These are phyloP conservation scores for Combretum micranthum DNA, from an alignment of 345 rosid genomes.

Conservation along the genomic window DNA sequence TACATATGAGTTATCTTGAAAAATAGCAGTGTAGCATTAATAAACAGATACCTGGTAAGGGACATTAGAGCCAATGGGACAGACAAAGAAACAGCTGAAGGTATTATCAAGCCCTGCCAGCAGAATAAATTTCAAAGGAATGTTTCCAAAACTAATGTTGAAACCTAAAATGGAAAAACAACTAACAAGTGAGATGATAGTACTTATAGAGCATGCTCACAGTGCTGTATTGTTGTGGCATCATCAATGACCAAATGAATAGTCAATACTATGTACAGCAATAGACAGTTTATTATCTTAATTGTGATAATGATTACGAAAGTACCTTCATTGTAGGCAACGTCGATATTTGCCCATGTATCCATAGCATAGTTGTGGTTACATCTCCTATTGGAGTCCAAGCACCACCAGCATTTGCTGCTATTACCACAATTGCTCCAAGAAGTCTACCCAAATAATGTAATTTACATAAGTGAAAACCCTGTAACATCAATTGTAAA, in stretches of 20 bases:
- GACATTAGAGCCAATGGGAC: slow-evolving; percentile 87
- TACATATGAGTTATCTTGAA: slow-evolving; percentile 12
- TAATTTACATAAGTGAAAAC: background rate
- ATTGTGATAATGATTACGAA: background rate
- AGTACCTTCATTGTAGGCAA: slow-evolving; percentile 81
- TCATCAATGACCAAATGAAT: too few species aligned
- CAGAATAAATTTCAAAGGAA: background rate
- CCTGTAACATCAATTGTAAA: background rate
- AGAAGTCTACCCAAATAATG: slow-evolving; percentile 53
- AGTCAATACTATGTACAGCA: too few species aligned
- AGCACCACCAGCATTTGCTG: slow-evolving; percentile 97
- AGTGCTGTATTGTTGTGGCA: too few species aligned
- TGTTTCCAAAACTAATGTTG: too few species aligned
- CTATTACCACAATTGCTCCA: slow-evolving; percentile 91
- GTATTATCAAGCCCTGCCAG: slow-evolving; percentile 59
- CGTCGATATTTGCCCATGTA: slow-evolving; percentile 90
- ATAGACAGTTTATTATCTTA: too few species aligned
- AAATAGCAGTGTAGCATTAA: background rate
- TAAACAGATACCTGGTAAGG: slow-evolving; percentile 56
- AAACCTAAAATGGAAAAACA: too few species aligned
- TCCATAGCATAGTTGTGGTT: slow-evolving; percentile 98
- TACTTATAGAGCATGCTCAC: too few species aligned
- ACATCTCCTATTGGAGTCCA: slow-evolving; percentile 99
- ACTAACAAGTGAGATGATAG: too few species aligned
- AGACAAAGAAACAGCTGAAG: slow-evolving; percentile 73